Evolutionary conservation across 1,284 basidiomycete species (phyloP).

Genomic region (Ganoderma resinaceum): DNA sequence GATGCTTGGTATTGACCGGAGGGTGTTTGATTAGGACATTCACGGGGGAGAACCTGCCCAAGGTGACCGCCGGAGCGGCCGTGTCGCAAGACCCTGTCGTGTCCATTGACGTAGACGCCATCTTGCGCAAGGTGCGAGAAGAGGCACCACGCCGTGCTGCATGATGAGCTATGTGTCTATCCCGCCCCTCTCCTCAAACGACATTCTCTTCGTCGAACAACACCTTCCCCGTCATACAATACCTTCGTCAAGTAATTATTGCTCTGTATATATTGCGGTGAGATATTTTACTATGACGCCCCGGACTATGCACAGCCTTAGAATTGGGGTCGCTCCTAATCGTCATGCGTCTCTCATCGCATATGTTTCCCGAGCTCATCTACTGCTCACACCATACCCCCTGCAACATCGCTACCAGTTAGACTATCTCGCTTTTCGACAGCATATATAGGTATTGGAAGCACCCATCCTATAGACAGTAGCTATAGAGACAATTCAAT

Average conservation of each 20-base stretch:
- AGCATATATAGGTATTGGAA: not conserved
- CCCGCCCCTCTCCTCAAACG: not conserved
- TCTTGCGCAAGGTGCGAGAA: conserved; percentile 51
- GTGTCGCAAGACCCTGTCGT: conserved; percentile 50
- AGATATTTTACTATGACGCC: not conserved
- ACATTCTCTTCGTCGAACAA: not conserved
- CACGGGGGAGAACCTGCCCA: conserved; percentile 41
- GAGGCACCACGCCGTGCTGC: conserved; percentile 32
- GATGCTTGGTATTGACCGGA: not conserved
- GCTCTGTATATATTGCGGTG: conserved; percentile 7
- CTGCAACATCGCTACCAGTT: conserved; percentile 1
- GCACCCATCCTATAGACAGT: conserved; percentile 1
- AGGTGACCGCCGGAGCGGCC: conserved; percentile 45
- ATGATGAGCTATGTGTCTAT: not conserved
- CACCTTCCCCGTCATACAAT: not conserved
- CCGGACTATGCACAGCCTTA: not conserved
- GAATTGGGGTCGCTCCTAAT: not conserved
- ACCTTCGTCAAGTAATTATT: not conserved
- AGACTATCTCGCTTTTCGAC: not conserved
- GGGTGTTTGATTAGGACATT: conserved; percentile 39
- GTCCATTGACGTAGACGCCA: conserved; percentile 55
- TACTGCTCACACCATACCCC: not conserved
- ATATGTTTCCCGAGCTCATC: not conserved
- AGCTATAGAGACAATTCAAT: not conserved
- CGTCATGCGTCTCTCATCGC: not conserved